Evolutionary conservation across 805 yeast genomes (phyloP).

Genomic region (Yarrowia deformans): DNA sequence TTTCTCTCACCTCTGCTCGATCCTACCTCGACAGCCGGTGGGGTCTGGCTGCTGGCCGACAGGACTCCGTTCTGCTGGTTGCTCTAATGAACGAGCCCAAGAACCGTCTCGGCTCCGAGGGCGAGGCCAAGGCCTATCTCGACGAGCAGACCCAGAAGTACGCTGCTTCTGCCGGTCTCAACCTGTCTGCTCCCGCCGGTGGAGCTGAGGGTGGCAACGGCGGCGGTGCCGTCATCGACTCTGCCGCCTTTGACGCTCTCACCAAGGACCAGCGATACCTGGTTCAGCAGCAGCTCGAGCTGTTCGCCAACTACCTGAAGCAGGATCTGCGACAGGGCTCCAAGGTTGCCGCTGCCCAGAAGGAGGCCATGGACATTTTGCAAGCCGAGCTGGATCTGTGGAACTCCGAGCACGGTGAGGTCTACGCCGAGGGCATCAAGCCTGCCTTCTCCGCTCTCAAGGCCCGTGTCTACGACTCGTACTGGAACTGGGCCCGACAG

Average conservation of each 20-base stretch:
- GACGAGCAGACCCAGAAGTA: conserved; percentile 84
- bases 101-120: conserved; percentile 81
- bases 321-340: conserved; percentile 91
- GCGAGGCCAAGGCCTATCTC: conserved; percentile 88
- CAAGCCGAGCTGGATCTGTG: conserved; percentile 92
- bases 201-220: conserved; percentile 60
- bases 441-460: conserved; percentile 91
- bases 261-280: conserved; percentile 73
- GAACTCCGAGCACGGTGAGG: conserved; percentile 92
- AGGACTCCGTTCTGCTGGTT: conserved; percentile 82
- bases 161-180: conserved; percentile 81
- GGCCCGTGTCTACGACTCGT: conserved; percentile 95
- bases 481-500: conserved; percentile 99
- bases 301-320: conserved; percentile 92
- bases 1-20: conserved; percentile 88
- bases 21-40: conserved; percentile 89
- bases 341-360: conserved; percentile 79
- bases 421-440: conserved; percentile 87
- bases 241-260: conserved; percentile 90
- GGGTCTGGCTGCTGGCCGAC: conserved; percentile 95
- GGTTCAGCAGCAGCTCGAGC: conserved; percentile 85
- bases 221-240: conserved; percentile 84
- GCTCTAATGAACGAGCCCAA: conserved; percentile 93
- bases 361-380: conserved; percentile 80
- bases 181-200: conserved; percentile 69